phyloP scores from a whole-genome alignment of 768 basidiomycete genomes.

The Tephrocybe sp. region DNA sequence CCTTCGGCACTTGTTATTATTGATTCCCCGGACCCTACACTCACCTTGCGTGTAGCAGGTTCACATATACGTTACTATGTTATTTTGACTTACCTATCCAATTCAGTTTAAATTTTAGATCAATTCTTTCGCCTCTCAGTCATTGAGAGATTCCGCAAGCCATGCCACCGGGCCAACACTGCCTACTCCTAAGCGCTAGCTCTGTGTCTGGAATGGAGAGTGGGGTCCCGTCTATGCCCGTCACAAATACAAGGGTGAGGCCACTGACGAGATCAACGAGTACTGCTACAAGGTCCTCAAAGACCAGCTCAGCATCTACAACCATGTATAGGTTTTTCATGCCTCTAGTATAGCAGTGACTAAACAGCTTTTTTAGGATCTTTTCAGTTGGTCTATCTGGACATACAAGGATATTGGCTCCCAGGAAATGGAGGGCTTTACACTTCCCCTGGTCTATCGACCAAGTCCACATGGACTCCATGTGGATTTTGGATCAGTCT shows the following conservation, averaged over 20 bases:
- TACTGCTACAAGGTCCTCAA: constrained; percentile 61
- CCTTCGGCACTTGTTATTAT: neutral
- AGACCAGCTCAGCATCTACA: constrained; percentile 74
- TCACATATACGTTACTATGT: no score
- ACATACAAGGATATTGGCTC: constrained; percentile 85
- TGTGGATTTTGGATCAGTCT: no score
- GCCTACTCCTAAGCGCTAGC: constrained; percentile 45
- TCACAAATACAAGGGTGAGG: constrained; percentile 52
- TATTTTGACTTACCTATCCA: no score
- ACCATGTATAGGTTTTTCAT: constrained; percentile 34
- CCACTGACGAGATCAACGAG: constrained; percentile 66
- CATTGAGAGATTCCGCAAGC: no score
- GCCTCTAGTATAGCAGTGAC: neutral
- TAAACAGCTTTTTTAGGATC: constrained; percentile 40
- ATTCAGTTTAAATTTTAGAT: no score
- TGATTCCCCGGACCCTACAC: neutral
- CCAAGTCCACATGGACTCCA: no score
- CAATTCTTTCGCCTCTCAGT: no score
- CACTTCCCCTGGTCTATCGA: no score
- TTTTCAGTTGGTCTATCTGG: constrained; percentile 83
- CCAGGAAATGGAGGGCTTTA: constrained; percentile 89
- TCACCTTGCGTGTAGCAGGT: neutral
- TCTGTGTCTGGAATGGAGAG: constrained; percentile 80
- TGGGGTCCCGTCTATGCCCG: constrained; percentile 83
- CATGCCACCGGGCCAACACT: no score